Percentiles rank a stretch among this genome's conserved stretches.
phyloP scores from a whole-genome alignment of 108 stramenopile species.

The Nannochloropsis oceanica region DNA sequence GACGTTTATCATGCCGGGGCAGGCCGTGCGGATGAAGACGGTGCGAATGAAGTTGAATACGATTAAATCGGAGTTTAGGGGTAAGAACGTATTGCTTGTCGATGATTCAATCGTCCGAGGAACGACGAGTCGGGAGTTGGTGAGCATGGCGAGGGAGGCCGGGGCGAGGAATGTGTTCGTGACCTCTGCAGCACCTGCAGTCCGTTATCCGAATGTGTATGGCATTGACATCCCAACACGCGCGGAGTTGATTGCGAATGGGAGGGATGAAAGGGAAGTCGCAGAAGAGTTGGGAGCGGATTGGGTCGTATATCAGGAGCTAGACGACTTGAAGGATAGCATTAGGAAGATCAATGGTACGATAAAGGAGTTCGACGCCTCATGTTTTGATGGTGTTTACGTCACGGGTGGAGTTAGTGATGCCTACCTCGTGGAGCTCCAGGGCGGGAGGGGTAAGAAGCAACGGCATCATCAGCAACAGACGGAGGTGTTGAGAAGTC shows the following conservation, averaged over 20 bases:
- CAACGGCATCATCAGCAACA: slow-evolving; percentile 41
- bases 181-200: slow-evolving; percentile 80
- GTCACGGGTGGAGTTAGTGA: slow-evolving; percentile 69
- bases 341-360: not conserved
- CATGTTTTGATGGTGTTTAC: slow-evolving; percentile 77
- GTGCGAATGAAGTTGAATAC: slow-evolving; percentile 80
- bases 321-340: slow-evolving; percentile 48
- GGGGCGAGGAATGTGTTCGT: slow-evolving; percentile 86
- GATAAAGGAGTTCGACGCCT: slow-evolving; percentile 51
- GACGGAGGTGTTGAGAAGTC: not conserved
- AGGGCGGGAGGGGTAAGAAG: slow-evolving; percentile 35
- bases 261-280: slow-evolving; percentile 66
- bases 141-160: slow-evolving; percentile 95
- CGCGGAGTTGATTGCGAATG: slow-evolving; percentile 81
- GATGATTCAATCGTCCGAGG: slow-evolving; percentile 97
- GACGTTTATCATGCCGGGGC: slow-evolving; percentile 99
- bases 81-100: slow-evolving; percentile 73
- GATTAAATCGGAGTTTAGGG: slow-evolving; percentile 29
- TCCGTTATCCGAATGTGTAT: slow-evolving; percentile 94
- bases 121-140: slow-evolving; percentile 86
- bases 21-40: slow-evolving; percentile 80
- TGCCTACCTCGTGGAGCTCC: slow-evolving; percentile 56
- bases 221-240: slow-evolving; percentile 96
- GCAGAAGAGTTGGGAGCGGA: slow-evolving; percentile 64
- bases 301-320: slow-evolving; percentile 61